Base-by-base conservation (phyloP, 345 rosid genomes). In the Gossypium rotundifolium region DNA sequence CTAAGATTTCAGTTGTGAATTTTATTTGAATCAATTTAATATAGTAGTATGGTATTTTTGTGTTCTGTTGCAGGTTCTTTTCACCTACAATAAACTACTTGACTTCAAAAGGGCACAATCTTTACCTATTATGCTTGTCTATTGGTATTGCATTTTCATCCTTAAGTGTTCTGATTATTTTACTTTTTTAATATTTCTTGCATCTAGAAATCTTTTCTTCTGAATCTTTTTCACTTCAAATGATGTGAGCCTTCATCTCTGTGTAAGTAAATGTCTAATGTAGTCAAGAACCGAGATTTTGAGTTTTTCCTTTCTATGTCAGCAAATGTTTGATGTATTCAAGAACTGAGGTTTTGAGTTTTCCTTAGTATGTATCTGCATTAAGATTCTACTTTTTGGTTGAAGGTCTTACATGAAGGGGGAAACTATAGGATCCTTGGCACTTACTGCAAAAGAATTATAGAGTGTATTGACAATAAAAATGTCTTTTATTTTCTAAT, bases 41-140 rank as follows among this genome's bases (percentile, higher is more conserved):
- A 18, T 27, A 20, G 1, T 53, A 25, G 1, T 53, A 25, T 42
- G 40, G 40, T 51, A 42, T 70, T 52, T 29, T 4, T 22, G 13
- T 42, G 16, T 44, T 60, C 22, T 25, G 45, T 60, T 76, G 71
- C 87, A 94, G 97, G 97, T 92, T 94, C 84, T 94, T 94, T 80
- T 85, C 97, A 74, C 96, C 98, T 52, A 89, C 93, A 7, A 90
- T 94, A 65, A 88, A 75, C 85, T 86, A 86, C 84, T 75, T 94
- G 81, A 79, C 85, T 71, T 85, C 90, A 65, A 84, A 81, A 77
- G 94, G 82, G 20, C 87, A 85, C 82, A 90, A 87, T 77, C 78
- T 92, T 81, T 85, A 87, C 78, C 57, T 94, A 52, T 72, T 94
- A 42, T 94, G 96, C 83, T 83, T 92, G 67, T 90, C 94, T 48